phyloP scores from a whole-genome alignment of 805 yeast genomes.

The Ogataea siamensis region DNA sequence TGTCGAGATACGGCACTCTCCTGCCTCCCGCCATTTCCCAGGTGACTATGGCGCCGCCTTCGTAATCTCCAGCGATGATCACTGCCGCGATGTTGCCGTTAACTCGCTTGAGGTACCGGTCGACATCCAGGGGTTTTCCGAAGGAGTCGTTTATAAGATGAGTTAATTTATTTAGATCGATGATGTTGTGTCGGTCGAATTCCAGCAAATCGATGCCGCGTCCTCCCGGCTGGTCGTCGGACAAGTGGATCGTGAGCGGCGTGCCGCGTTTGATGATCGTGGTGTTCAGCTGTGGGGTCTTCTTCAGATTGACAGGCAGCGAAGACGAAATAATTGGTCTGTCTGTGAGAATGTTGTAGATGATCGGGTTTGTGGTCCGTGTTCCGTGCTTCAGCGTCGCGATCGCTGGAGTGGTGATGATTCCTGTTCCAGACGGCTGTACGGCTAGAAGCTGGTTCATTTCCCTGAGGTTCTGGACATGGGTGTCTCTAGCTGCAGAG shows the following conservation, averaged over 20 bases:
- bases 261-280: constrained; percentile 80
- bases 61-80: constrained; percentile 89
- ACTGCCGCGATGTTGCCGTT: constrained; percentile 67
- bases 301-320: constrained; percentile 61
- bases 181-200: constrained; percentile 35
- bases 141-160: constrained; percentile 76
- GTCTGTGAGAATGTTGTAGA: constrained; percentile 88
- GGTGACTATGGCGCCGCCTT: constrained; percentile 91
- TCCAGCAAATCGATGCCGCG: constrained; percentile 41
- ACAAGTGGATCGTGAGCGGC: constrained; percentile 45
- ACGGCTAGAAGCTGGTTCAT: constrained; percentile 56
- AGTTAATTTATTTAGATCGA: constrained; percentile 59
- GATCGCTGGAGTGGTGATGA: constrained; percentile 79
- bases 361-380: constrained; percentile 69
- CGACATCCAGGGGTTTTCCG: constrained; percentile 60
- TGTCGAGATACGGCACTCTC: constrained; percentile 78
- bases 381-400: constrained; percentile 46
- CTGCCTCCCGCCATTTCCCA: constrained; percentile 51
- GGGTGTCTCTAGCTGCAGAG: constrained; percentile 48
- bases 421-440: constrained; percentile 62
- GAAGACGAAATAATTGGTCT: constrained; percentile 89
- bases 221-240: constrained; percentile 26
- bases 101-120: constrained; percentile 66
- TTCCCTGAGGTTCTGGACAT: constrained; percentile 61
- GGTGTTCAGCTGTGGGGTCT: constrained; percentile 65